phyloP scores from a whole-genome alignment of 2,329 filamentous ascomycete genomes.

The Penicillium vulpinum region DNA sequence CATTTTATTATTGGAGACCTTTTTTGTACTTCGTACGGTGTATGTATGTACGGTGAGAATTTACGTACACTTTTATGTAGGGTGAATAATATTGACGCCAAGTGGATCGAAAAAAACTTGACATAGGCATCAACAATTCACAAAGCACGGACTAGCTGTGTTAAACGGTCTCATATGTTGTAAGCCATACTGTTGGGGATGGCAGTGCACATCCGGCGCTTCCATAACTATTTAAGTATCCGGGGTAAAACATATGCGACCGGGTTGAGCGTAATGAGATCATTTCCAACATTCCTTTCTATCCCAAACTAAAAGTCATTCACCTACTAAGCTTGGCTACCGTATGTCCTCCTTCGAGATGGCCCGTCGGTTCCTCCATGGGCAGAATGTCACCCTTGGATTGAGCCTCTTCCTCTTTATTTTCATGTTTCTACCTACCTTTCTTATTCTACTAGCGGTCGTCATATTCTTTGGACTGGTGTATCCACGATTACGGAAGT shows the following conservation, averaged over 20 bases:
- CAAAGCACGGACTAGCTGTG: too few species aligned
- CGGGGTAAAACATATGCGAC: neutral
- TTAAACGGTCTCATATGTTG: too few species aligned
- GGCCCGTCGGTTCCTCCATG: slow-evolving; percentile 29
- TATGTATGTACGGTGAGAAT: neutral
- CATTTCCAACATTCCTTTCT: neutral
- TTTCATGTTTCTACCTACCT: slow-evolving; percentile 38
- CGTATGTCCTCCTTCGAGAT: slow-evolving; percentile 27
- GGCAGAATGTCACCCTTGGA: slow-evolving; percentile 31
- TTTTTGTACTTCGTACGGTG: neutral
- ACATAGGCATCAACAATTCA: neutral
- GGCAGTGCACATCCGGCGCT: slow-evolving; percentile 1
- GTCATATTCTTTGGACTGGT: slow-evolving; percentile 33
- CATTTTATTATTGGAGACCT: neutral
- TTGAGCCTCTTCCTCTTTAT: slow-evolving; percentile 35
- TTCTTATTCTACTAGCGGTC: slow-evolving; percentile 34
- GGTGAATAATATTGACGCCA: slow-evolving; percentile 5
- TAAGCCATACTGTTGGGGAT: neutral
- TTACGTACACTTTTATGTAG: too few species aligned
- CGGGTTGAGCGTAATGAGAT: neutral
- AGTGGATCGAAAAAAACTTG: slow-evolving; percentile 2
- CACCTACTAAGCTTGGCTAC: neutral
- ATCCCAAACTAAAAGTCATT: neutral
- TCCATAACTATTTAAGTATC: slow-evolving; percentile 3
- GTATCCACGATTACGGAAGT: slow-evolving; percentile 31